Percentiles rank a stretch among this genome's conserved stretches.
These are phyloP conservation scores for Amanita inopinata DNA, from an alignment of 768 basidiomycete species.

Conservation along the genomic window DNA sequence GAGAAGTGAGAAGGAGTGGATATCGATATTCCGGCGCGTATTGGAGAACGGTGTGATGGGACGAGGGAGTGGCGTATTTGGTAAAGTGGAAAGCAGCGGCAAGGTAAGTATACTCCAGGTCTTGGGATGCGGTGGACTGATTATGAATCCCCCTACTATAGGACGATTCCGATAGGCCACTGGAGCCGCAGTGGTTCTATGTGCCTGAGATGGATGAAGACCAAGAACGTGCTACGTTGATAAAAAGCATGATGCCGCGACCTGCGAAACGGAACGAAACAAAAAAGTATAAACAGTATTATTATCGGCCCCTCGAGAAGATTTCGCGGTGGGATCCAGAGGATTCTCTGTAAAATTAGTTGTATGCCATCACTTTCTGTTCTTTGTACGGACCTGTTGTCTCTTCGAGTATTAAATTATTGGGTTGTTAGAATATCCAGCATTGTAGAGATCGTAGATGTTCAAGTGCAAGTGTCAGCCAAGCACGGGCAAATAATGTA, in stretches of 20 bases:
- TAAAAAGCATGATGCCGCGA: slow-evolving; percentile 66
- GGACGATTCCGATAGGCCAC: slow-evolving; percentile 38
- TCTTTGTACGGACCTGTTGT: too few species aligned
- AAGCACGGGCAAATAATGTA: too few species aligned
- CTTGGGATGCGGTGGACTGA: neutral
- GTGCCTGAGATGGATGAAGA: slow-evolving; percentile 65
- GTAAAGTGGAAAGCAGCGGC: slow-evolving; percentile 58
- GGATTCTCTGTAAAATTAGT: slow-evolving; percentile 48
- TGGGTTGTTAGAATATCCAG: too few species aligned
- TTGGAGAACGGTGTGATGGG: slow-evolving; percentile 35
- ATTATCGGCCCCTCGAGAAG: slow-evolving; percentile 66
- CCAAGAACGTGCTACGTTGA: slow-evolving; percentile 55
- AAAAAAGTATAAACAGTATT: slow-evolving; percentile 82
- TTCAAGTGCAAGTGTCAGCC: too few species aligned
- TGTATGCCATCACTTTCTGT: too few species aligned
- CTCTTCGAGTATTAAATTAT: too few species aligned
- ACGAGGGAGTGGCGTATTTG: slow-evolving; percentile 52
- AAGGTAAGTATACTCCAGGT: slow-evolving; percentile 29
- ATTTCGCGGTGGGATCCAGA: slow-evolving; percentile 68
- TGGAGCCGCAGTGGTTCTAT: slow-evolving; percentile 70
- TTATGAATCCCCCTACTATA: slow-evolving; percentile 15
- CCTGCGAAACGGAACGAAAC: slow-evolving; percentile 66
- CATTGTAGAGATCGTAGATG: too few species aligned
- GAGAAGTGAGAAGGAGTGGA: slow-evolving; percentile 36
- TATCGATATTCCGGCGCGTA: slow-evolving; percentile 37